Percentiles rank a stretch among this genome's conserved stretches.
Evolutionary conservation across 345 rosid genomes (phyloP).

Genomic region (Arabis hirsuta): DNA sequence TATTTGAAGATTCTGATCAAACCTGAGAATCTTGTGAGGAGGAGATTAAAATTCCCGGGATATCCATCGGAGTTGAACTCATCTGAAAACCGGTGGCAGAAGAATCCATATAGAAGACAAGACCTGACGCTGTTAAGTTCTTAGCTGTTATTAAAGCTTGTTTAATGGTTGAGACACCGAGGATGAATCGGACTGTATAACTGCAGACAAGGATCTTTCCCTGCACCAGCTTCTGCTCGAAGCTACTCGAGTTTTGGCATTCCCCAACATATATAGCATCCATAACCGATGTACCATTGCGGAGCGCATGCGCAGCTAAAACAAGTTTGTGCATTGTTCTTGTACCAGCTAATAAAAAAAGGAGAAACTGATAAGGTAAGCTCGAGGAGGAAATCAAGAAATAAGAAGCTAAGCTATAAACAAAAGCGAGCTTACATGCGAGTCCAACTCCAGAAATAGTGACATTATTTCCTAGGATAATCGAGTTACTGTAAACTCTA

Average conservation of each 20-base stretch:
- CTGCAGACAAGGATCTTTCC: constrained; percentile 90
- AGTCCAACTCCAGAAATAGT: constrained; percentile 91
- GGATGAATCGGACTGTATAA: constrained; percentile 88
- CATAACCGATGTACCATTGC: constrained; percentile 61
- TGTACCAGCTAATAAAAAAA: constrained; percentile 51
- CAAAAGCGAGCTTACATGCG: constrained; percentile 65
- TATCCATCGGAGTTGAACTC: constrained; percentile 80
- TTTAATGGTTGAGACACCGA: constrained; percentile 85
- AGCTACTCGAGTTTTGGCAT: constrained; percentile 82
- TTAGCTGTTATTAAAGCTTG: constrained; percentile 74
- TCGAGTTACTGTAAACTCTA: constrained; percentile 73
- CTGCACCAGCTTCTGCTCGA: constrained; percentile 59
- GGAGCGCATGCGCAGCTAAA: constrained; percentile 75
- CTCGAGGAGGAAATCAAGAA: not conserved
- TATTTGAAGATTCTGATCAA: constrained; percentile 19
- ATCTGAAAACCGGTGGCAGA: constrained; percentile 87
- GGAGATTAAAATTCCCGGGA: constrained; percentile 86
- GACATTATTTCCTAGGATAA: constrained; percentile 77
- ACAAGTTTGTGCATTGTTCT: constrained; percentile 62
- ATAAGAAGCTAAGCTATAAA: constrained; percentile 15
- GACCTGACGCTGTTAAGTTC: constrained; percentile 87
- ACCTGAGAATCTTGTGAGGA: constrained; percentile 92
- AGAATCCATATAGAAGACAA: constrained; percentile 91
- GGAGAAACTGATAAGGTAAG: constrained; percentile 8
- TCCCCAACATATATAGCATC: constrained; percentile 84